A percentile compares a stretch with the other conserved stretches of the same genome.
Evolutionary conservation across 2,329 filamentous ascomycete species (phyloP).

Genomic region (Paracorniculantispora psalliotae): DNA sequence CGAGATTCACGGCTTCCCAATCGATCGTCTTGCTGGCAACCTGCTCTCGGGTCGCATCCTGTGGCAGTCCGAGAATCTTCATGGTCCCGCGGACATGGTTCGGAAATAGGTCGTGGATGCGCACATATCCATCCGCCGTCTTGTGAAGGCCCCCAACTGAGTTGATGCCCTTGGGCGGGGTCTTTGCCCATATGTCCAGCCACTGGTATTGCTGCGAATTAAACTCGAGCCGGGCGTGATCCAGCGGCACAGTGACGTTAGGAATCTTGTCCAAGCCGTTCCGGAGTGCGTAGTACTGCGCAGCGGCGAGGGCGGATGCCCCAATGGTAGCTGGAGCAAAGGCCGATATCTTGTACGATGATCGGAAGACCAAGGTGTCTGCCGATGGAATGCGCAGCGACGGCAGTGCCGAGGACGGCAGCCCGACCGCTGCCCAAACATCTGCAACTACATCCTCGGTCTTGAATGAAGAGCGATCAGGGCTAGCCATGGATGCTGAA

Average conservation of each 20-base stretch:
- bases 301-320: constrained; percentile 44
- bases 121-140: constrained; percentile 46
- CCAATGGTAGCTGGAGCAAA: constrained; percentile 49
- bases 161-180: constrained; percentile 31
- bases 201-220: constrained; percentile 50
- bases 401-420: background rate
- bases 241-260: constrained; percentile 35
- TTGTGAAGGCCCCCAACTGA: constrained; percentile 47
- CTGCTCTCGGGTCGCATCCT: constrained; percentile 29
- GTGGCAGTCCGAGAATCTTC: constrained; percentile 35
- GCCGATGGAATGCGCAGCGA: background rate
- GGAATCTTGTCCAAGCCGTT: constrained; percentile 27
- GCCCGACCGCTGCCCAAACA: background rate
- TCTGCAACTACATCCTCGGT: background rate
- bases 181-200: constrained; percentile 37
- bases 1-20: constrained; percentile 44
- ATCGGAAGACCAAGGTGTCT: constrained; percentile 22
- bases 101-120: constrained; percentile 50
- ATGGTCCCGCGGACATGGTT: constrained; percentile 43
- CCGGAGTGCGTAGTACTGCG: constrained; percentile 37
- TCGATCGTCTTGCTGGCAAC: constrained; percentile 32
- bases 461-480: background rate
- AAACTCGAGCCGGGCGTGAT: constrained; percentile 48
- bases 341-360: constrained; percentile 50
- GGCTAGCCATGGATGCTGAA: background rate